Base-by-base conservation (phyloP, 2,329 filamentous ascomycete species). In the Anthostomella pinea region DNA sequence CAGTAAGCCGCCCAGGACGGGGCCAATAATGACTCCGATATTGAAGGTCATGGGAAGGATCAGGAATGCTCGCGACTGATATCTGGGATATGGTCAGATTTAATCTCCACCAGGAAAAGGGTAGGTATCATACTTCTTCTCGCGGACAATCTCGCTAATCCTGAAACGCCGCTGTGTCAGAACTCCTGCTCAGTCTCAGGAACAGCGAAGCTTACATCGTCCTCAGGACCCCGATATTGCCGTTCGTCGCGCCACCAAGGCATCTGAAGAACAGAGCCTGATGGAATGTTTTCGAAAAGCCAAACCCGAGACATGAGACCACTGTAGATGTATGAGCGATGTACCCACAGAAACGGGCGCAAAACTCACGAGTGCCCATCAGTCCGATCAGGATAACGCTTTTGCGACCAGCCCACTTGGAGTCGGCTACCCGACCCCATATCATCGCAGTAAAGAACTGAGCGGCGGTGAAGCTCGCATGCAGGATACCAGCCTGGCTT, bases 391-490 rank as follows among this genome's bases (percentile, higher is more conserved):
- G 64, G 13, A 95, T 69, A 10, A 93, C 85, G 11, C 73, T 75
- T 62, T 95, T 95, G 31, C 88, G 75, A 1, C 88, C 89, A 39
- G 77, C 73, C 37, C 66, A 68, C 23, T 77, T 75, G 6, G 73
- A 73, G 53, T 81, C 75, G 6, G 83, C 79, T 3, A 89, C 64
- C 0, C 83, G 72, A 0, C 88, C 88, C 88, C 88, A 95, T 42
- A 87, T 62, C 59, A 95, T 81, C 3, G 87, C 87, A 1, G 87
- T 94, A 15, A 87, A 57, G 54, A 91, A 91, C 58, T 95, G 88
- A 0, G 85, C 83, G 0, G 81, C 83, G 0, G 85, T 90, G 57
- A 95, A 95, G 24, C 81, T 81, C 9, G 84, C 87, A 30, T 86
- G 80, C 16, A 95, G 68, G 3, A 94, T 66, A 24, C 88, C 88